Evolutionary conservation across 2,329 filamentous ascomycete genomes (phyloP).

Genomic region (Penicillium psychrosexuale): DNA sequence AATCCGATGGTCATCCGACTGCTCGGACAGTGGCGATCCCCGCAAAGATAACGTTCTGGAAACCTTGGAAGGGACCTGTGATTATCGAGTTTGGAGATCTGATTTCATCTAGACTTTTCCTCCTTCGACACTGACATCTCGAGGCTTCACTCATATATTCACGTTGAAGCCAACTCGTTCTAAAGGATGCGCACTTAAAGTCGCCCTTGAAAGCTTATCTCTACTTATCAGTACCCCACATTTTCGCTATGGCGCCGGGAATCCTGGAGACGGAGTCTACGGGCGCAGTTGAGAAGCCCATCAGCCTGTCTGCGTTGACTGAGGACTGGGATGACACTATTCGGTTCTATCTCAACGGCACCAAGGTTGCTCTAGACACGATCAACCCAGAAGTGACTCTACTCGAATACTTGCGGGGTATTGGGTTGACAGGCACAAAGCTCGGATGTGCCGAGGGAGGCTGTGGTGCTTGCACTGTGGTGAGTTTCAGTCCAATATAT

Average conservation of each 20-base stretch:
- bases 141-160: slow-evolving; percentile 5
- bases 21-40: slow-evolving; percentile 41
- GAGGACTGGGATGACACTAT: slow-evolving; percentile 81
- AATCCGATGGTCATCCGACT: slow-evolving; percentile 4
- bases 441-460: slow-evolving; percentile 95
- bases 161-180: slow-evolving; percentile 3
- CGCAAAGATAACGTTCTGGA: slow-evolving; percentile 21
- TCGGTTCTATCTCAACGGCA: slow-evolving; percentile 92
- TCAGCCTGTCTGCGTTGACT: slow-evolving; percentile 61
- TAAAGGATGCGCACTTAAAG: slow-evolving; percentile 8
- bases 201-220: neutral
- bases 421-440: slow-evolving; percentile 93
- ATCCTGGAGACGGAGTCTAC: slow-evolving; percentile 48
- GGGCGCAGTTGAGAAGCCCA: slow-evolving; percentile 44
- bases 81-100: slow-evolving; percentile 10
- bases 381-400: slow-evolving; percentile 90
- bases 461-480: slow-evolving; percentile 93
- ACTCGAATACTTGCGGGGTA: slow-evolving; percentile 86
- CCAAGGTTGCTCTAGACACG: slow-evolving; percentile 77
- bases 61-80: slow-evolving; percentile 7
- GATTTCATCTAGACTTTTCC: slow-evolving; percentile 9
- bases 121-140: neutral
- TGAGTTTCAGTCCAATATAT: slow-evolving; percentile 27
- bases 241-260: slow-evolving; percentile 55
- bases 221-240: neutral